Evolutionary conservation across 139 green algal genomes (phyloP).

Genomic region (Tetraselmis striata): DNA sequence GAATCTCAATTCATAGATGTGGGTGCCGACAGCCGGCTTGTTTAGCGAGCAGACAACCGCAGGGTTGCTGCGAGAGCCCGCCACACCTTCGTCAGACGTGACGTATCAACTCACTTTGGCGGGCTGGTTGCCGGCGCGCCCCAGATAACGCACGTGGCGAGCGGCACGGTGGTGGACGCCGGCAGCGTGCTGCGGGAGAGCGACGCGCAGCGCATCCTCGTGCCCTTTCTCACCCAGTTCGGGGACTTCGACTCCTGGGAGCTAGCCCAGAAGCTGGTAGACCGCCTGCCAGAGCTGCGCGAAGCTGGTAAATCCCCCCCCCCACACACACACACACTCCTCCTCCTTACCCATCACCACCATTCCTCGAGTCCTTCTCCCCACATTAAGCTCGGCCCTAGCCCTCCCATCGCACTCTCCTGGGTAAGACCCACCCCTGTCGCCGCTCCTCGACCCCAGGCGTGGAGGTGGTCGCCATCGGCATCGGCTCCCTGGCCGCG

Average conservation of each 20-base stretch:
- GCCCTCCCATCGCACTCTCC: background rate
- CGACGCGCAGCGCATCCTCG: background rate
- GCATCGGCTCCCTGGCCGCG: slow-evolving; percentile 9
- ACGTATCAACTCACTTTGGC: background rate
- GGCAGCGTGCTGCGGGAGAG: background rate
- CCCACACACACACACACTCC: background rate
- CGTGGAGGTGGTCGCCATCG: slow-evolving; percentile 17
- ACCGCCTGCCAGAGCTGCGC: slow-evolving; percentile 28
- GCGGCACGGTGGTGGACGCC: background rate
- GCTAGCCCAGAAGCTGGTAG: slow-evolving; percentile 52
- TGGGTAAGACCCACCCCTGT: background rate
- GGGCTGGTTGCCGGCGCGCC: background rate
- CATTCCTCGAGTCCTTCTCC: background rate
- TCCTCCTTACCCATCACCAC: background rate
- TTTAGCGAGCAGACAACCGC: background rate
- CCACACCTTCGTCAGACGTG: background rate
- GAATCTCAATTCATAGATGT: no score
- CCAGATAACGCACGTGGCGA: background rate
- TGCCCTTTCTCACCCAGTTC: slow-evolving; percentile 70
- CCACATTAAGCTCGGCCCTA: background rate
- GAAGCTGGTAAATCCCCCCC: background rate
- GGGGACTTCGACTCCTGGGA: slow-evolving; percentile 65
- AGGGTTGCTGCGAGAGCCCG: background rate
- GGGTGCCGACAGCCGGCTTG: no score
- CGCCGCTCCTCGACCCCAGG: slow-evolving; percentile 1